Evolutionary conservation across 1,139 yeast genomes (phyloP), one percentile per base, ranked within the genome.

Genomic region (Arxiozyma slooffiae): DNA sequence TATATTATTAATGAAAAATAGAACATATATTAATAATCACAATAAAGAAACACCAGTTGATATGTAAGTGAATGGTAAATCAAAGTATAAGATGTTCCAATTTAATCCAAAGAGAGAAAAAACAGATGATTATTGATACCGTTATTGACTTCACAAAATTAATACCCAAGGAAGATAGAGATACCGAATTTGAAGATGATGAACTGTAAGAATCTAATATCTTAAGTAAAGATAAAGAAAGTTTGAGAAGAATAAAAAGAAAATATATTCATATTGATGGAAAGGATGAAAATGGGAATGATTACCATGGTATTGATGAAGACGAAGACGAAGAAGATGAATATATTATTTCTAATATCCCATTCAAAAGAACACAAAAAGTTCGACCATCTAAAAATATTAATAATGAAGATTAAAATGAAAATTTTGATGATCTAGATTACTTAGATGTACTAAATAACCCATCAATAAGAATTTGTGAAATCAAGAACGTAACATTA

Each of bases 91-190:
- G 45, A 83, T 85, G 85, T 90, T 89, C 60, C 97, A 96, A 9
- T 81, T 74, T 58, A 71, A 77, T 11, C 76, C 78, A 1, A 73
- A 74, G 26, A 78, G 80, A 55, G 73, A 76, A 26, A 79, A 82
- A 56, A 72, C 75, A 46, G 97, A 92, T 63, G 97, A 90, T 60
- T 92, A 90, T n/a, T 64, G 97, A 97, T 24, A 83, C 80, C 53
- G 69, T 82, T 41, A 79, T 81, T 41, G 86, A 85, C 58, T 87
- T 83, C 61, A 77, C 78, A n/a, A 57, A 56, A 45, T 56, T 67
- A 34, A 49, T 64, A n/a, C 64, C 67, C 51, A 76, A 75, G 56
- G 80, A 77, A 37, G 87, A 82, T 47, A 81, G 79, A 52, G 64
- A 61, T 59, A 53, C 47, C 24, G 45, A 39, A 30, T 18, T 24